phyloP scores from a whole-genome alignment of 1,139 yeast species.

The Trichomonascaceae sp. region DNA sequence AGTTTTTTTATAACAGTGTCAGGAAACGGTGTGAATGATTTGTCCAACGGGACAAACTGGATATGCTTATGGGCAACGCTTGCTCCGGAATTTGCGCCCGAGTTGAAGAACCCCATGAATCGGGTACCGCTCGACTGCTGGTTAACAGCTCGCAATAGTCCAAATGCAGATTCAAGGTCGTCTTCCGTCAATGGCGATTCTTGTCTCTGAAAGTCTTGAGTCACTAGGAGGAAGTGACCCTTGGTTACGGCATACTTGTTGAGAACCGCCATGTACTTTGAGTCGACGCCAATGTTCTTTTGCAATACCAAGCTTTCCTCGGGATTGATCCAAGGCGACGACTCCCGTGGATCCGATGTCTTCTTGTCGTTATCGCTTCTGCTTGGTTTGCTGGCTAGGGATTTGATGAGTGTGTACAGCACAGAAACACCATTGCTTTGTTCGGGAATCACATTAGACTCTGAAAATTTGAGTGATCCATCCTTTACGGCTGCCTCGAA shows the following conservation, averaged over 20 bases:
- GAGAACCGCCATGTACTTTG: constrained; percentile 42
- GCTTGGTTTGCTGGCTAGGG: constrained; percentile 44
- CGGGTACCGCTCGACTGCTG: constrained; percentile 28
- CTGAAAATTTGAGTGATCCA: constrained; percentile 20
- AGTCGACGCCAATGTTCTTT: constrained; percentile 40
- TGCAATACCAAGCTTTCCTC: constrained; percentile 62
- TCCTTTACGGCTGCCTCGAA: constrained; percentile 24
- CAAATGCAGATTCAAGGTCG: constrained; percentile 50
- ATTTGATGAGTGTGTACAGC: constrained; percentile 32
- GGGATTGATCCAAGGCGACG: constrained; percentile 70
- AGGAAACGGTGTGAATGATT: constrained; percentile 45
- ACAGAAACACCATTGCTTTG: constrained; percentile 25
- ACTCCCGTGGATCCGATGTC: constrained; percentile 20
- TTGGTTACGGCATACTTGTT: constrained; percentile 81
- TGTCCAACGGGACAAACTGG: constrained; percentile 55
- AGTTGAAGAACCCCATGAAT: constrained; percentile 73
- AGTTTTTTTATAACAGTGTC: constrained; percentile 31
- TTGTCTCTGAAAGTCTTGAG: constrained; percentile 62
- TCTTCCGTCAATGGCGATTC: constrained; percentile 52
- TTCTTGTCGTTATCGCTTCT: constrained; percentile 13
- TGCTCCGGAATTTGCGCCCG: constrained; percentile 82
- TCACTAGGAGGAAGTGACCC: constrained; percentile 64
- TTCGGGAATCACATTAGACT: constrained; percentile 15
- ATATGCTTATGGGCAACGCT: constrained; percentile 88
- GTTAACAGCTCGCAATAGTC: constrained; percentile 33